Percentiles rank a stretch among this genome's conserved stretches.
phyloP scores from a whole-genome alignment of 2,329 filamentous ascomycete species.

The Alternaria infectoria region DNA sequence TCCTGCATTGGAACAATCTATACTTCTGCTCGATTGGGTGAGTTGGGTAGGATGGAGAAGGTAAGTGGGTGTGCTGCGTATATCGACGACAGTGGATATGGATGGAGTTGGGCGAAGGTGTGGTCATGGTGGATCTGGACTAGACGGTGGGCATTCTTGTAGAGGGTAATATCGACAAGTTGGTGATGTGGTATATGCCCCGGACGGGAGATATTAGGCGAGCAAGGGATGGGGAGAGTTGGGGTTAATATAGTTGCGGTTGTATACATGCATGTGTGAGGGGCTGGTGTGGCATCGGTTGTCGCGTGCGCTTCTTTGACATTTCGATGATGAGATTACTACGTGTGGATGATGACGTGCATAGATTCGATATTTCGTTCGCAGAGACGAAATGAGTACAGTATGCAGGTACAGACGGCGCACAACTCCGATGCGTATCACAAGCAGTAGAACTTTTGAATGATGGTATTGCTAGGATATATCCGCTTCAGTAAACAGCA shows the following conservation, averaged over 20 bases:
- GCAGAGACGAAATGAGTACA: not conserved
- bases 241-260: not conserved
- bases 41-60: not conserved
- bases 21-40: not conserved
- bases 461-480: not conserved
- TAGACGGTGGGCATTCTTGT: not conserved
- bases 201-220: not conserved
- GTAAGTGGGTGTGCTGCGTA: not conserved
- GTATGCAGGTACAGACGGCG: not conserved
- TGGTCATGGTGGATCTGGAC: not conserved
- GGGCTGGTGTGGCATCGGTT: not conserved
- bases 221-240: not conserved
- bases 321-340: not conserved
- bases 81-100: not conserved
- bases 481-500: fast-evolving
- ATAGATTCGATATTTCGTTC: not conserved
- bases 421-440: not conserved
- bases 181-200: not conserved
- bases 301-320: not conserved
- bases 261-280: not conserved
- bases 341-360: not conserved
- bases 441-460: not conserved
- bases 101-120: not conserved
- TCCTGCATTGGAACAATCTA: not conserved
- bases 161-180: not conserved